Evolutionary conservation across 257 asterid genomes (phyloP).

Genomic region (Paraleonurus japonicus): DNA sequence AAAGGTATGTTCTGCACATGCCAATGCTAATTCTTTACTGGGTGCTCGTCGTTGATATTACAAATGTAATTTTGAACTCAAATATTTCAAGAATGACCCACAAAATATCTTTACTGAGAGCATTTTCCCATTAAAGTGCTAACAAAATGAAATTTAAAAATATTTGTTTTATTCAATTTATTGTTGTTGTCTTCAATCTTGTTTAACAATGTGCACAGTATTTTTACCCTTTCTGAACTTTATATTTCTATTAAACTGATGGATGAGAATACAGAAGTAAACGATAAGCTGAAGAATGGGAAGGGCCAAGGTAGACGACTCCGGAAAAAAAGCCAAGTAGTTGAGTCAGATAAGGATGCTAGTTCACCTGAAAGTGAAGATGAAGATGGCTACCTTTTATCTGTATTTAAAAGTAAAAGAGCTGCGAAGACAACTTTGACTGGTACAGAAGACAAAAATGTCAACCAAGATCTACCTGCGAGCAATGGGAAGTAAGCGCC

Average conservation of each 20-base stretch:
- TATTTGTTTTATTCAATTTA: neutral
- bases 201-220: neutral
- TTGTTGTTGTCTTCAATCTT: neutral
- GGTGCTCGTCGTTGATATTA: constrained; percentile 1
- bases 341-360: constrained; percentile 59
- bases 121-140: neutral
- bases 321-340: constrained; percentile 48
- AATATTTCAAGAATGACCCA: neutral
- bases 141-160: neutral
- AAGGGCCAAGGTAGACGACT: constrained; percentile 37
- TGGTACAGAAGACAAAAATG: constrained; percentile 19
- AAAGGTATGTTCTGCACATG: constrained; percentile 37
- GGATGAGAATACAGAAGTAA: constrained; percentile 31
- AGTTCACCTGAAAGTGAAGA: constrained; percentile 46
- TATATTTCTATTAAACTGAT: constrained; percentile 26
- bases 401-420: constrained; percentile 41
- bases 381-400: constrained; percentile 47
- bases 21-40: neutral
- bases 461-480: constrained; percentile 21
- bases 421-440: constrained; percentile 26
- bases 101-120: neutral
- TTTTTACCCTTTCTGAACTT: constrained; percentile 12
- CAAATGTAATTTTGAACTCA: neutral
- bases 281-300: constrained; percentile 26
- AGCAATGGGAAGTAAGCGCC: constrained; percentile 32